Conservation (phyloP, 2,329 filamentous ascomycete genomes). For the Cordyceps fumosorosea region DNA sequence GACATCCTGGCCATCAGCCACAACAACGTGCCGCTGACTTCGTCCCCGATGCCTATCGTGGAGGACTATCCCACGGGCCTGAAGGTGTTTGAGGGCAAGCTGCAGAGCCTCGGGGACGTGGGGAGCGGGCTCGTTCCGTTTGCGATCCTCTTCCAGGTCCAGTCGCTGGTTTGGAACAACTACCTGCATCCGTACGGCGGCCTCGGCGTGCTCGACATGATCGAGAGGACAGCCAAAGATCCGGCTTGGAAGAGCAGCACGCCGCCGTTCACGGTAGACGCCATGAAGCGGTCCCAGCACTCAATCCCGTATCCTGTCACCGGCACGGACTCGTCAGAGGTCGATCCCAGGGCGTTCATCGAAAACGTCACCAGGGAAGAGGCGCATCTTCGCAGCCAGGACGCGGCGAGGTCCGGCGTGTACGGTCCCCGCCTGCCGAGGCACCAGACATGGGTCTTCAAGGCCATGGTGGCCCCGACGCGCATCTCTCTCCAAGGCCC, state of each 20-base stretch:
- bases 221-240: constrained; percentile 28
- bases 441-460: constrained; percentile 46
- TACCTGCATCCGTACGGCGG: constrained; percentile 52
- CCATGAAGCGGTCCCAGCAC: constrained; percentile 46
- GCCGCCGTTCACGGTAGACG: constrained; percentile 41
- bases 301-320: constrained; percentile 50
- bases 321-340: constrained; percentile 34
- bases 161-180: constrained; percentile 56
- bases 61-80: constrained; percentile 22
- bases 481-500: constrained; percentile 52
- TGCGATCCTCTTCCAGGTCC: constrained; percentile 53
- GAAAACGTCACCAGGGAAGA: constrained; percentile 35
- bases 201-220: constrained; percentile 35
- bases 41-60: constrained; percentile 8
- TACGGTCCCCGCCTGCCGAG: constrained; percentile 24
- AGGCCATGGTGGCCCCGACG: constrained; percentile 53
- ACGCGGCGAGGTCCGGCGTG: constrained; percentile 19
- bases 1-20: constrained; percentile 21
- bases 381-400: constrained; percentile 23
- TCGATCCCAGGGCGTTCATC: constrained; percentile 36
- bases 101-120: constrained; percentile 18
- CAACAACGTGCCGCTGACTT: constrained; percentile 14
- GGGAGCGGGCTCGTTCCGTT: constrained; percentile 37
- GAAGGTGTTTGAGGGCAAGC: constrained; percentile 26
- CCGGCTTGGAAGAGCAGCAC: constrained; percentile 19